Base-by-base conservation (phyloP, 208 protist genomes). In the Trypanosoma cruzi region DNA sequence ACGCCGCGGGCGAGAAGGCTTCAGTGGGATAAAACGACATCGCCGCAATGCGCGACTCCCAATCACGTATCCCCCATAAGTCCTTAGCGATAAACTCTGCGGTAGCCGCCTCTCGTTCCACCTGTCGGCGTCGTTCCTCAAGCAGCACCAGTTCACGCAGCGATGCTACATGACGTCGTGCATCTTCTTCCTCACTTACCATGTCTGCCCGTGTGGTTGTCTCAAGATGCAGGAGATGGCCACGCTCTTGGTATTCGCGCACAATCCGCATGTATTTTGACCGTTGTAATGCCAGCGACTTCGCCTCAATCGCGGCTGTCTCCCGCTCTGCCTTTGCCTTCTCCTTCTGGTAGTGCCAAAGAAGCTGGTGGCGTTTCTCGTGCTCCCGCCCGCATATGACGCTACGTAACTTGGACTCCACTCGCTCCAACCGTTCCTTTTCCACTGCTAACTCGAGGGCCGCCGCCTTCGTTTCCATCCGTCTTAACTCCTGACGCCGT, bases 321-420 rank as follows among this genome's bases (percentile, higher is more conserved):
- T 32, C 18, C 29, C 69, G 53, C 42, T 69, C 62, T 11, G 71
- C 14, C 16, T 26, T 53, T n/a, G 52, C 55, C 48, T 70, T 64
- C 36, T 75, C 74, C 40, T 64, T 34, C 28, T 80, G 74, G 59
- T 65, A 55, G 13, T 71, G 40, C 74, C 74, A 79, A 2, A 68
- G 48, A 54, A 70, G 14, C 8, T 53, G 58, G 55, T 74, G 65
- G 42, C 68, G 74, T 20, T 56, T 63, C 46, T 79, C 74, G 58
- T 79, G 54, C 49, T 79, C 68, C 4, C 64, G 29, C 20, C 68
- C 61, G 26, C 54, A 66, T n/a, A 77, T 55, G 2, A 36, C 56
- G 18, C 31, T 31, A 1, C 76, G 69, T 1, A 68, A 10, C 31
- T 55, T 55, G 1, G 26, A 26, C 40, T 81, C 68, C 32, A 75